phyloP scores from a whole-genome alignment of 2,329 filamentous ascomycete genomes.

The Diaporthe citri region DNA sequence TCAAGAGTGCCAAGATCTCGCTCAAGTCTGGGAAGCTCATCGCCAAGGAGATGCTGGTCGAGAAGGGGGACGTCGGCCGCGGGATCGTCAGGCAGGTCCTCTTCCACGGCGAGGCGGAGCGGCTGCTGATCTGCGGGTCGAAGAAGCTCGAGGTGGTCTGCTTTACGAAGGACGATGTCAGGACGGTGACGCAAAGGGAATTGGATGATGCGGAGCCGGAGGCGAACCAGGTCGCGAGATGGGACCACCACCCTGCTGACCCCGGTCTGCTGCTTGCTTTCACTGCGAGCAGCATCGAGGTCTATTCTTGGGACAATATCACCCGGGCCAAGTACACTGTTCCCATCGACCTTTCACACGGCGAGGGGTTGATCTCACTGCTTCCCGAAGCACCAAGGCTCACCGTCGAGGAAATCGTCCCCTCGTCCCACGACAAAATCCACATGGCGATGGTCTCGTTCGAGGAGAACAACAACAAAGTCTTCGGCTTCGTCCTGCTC shows the following conservation, averaged over 20 bases:
- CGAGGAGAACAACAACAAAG: constrained; percentile 30
- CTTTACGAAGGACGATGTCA: neutral
- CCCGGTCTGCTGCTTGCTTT: constrained; percentile 11
- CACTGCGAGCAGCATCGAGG: constrained; percentile 21
- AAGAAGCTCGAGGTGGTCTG: constrained; percentile 22
- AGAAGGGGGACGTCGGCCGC: constrained; percentile 12
- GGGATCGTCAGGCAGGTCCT: constrained; percentile 21
- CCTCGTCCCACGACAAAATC: constrained; percentile 10
- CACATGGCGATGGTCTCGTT: constrained; percentile 27
- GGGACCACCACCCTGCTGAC: constrained; percentile 24
- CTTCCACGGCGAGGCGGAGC: neutral
- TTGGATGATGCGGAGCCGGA: neutral
- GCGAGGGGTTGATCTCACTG: neutral
- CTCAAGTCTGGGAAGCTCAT: constrained; percentile 26
- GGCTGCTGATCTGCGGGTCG: constrained; percentile 7
- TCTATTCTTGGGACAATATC: constrained; percentile 26
- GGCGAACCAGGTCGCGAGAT: neutral
- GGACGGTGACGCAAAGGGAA: neutral
- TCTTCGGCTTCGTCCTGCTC: constrained; percentile 17
- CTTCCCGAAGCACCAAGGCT: neutral
- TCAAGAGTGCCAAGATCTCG: constrained; percentile 27
- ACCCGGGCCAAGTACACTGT: neutral
- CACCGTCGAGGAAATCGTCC: constrained; percentile 2
- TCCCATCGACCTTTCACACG: constrained; percentile 3
- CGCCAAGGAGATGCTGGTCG: constrained; percentile 11